These are phyloP conservation scores for Mucor lusitanicus DNA, from an alignment of 371 early-diverging fungal species.

Conservation along the genomic window DNA sequence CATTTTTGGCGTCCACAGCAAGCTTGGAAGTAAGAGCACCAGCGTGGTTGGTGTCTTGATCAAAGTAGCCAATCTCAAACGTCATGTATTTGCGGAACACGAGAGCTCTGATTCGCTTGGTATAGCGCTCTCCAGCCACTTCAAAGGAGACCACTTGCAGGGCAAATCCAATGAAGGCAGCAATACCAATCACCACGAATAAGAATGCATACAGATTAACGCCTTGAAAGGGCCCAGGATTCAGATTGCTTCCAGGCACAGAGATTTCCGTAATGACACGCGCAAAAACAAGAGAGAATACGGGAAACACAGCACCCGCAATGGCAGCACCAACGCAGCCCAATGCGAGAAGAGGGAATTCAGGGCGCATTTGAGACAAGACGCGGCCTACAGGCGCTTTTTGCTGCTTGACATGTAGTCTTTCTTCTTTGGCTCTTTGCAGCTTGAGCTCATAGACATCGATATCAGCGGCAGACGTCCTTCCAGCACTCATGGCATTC, in stretches of 20 bases:
- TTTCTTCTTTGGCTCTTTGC: background rate
- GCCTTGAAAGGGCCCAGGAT: conserved; percentile 41
- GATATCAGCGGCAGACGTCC: background rate
- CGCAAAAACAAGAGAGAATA: conserved; percentile 30
- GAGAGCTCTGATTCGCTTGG: conserved; percentile 55
- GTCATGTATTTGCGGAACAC: conserved; percentile 60
- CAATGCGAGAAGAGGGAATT: conserved; percentile 29
- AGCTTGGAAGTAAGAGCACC: conserved; percentile 84
- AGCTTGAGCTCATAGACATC: background rate
- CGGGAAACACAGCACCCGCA: conserved; percentile 51
- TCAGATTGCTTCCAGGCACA: conserved; percentile 20
- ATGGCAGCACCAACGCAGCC: conserved; percentile 46
- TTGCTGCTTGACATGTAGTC: conserved; percentile 35
- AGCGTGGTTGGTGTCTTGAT: conserved; percentile 76
- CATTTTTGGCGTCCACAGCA: conserved; percentile 77
- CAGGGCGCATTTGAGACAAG: conserved; percentile 27
- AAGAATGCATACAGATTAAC: conserved; percentile 74
- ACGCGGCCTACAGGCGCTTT: conserved; percentile 49
- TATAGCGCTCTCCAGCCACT: conserved; percentile 57
- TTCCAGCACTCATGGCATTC: background rate
- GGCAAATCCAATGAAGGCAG: conserved; percentile 43
- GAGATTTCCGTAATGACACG: conserved; percentile 18
- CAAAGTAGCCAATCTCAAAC: conserved; percentile 89
- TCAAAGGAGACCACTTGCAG: conserved; percentile 39
- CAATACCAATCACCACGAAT: conserved; percentile 57